Evolutionary conservation across 352 stramenopile species (phyloP), one percentile per base, ranked within the genome.

Genomic region (Globisporangium cystogenes): DNA sequence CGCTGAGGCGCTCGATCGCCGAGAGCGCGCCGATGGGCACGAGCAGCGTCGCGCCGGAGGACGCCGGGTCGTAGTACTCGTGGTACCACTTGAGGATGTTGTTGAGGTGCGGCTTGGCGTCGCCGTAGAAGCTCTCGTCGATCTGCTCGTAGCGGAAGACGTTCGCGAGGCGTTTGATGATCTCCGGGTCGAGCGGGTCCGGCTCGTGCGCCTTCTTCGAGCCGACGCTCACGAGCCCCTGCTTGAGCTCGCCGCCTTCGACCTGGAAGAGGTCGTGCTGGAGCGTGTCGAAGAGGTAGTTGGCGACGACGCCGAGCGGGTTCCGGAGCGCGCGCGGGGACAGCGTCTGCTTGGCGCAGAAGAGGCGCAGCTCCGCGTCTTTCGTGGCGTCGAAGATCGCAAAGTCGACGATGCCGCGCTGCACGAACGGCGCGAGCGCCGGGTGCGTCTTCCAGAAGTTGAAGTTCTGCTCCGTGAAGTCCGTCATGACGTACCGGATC

Each of bases 231-330:
- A 96, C 86, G 1, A 97, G 72, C 0, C 91, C 93, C 65, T 97
- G 83, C 61, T 97, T 97, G 16, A 97, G 59, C 3, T 86, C 57
- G 7, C 87, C 87, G 12, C 68, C 48, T 20, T 96, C 78, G 16
- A 98, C 81, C 59, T 96, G 86, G 51, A 96, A 96, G 10, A 95
- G 70, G 35, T 97, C 87, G 57, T 95, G 83, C 47, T 88, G 87
- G 15, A 98, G 71, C n/a, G 93, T 97, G 64, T 98, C 90, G 45
- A 98, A 98, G 15, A 97, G 69, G 64, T 98, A 97, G 64, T 98
- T 98, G 42, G 93, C 90, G 49, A 98, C 81, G 42, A 97, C 65
- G 48, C 85, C 90, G 6, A 98, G 60, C 0, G 91, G 89, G 49
- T 98, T 98, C 16, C 70, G 72, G 49, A 88, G 72, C 21, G 76